Evolutionary conservation across 192 early-diverging fungal genomes (phyloP).

Genomic region (Rhizophagus sp.): DNA sequence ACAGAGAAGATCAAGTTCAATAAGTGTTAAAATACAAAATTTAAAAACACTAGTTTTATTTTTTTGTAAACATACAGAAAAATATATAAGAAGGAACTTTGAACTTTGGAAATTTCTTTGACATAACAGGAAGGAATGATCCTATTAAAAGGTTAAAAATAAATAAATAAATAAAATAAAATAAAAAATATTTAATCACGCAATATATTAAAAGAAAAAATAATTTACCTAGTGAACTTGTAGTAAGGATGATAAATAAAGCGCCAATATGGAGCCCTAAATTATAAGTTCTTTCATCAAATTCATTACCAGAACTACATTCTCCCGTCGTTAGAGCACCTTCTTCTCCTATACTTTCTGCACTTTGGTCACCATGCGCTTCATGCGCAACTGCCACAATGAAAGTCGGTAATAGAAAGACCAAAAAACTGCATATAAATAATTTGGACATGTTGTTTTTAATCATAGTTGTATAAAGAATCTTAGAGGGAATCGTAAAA

Average conservation of each 20-base stretch:
- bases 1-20: not conserved
- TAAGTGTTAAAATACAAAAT: not conserved
- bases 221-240: conserved; percentile 49
- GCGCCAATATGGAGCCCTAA: conserved; percentile 50
- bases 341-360: too few relatives aligned
- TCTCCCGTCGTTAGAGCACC: too few relatives aligned
- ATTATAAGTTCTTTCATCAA: not conserved
- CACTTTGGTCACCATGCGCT: too few relatives aligned
- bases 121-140: conserved; percentile 43
- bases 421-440: too few relatives aligned
- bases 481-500: too few relatives aligned
- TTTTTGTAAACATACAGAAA: not conserved
- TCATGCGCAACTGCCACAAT: too few relatives aligned
- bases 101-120: conserved; percentile 4
- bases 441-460: too few relatives aligned
- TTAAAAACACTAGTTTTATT: not conserved
- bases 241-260: conserved; percentile 56
- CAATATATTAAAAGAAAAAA: too few relatives aligned
- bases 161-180: not conserved
- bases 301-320: too few relatives aligned
- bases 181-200: too few relatives aligned
- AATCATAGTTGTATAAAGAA: too few relatives aligned
- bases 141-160: conserved; percentile 33
- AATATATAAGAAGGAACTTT: not conserved
- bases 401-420: too few relatives aligned